Percentiles rank a stretch among this genome's conserved stretches.
phyloP scores from a whole-genome alignment of 179 eudicot genomes.

The Carnegiea gigantea region DNA sequence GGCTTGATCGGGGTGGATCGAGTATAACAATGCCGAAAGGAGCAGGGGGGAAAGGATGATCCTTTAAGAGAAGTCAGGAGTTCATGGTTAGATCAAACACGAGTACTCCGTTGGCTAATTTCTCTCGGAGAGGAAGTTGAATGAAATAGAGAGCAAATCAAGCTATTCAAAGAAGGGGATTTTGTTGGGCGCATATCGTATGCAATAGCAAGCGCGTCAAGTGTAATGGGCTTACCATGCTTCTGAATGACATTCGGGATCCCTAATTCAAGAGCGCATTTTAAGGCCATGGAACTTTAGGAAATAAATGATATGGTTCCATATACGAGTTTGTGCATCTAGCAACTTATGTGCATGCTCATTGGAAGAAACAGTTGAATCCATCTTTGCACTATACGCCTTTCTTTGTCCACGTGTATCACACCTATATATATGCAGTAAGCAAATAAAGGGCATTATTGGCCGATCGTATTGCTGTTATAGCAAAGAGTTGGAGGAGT shows the following conservation, averaged over 20 bases:
- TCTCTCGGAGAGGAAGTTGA: constrained; percentile 24
- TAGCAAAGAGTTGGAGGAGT: too few species aligned
- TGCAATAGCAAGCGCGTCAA: constrained; percentile 20
- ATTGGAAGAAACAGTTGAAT: background rate
- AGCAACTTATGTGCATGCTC: constrained; percentile 22
- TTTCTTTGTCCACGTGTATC: too few species aligned
- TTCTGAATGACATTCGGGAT: constrained; percentile 33
- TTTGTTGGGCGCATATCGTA: constrained; percentile 29
- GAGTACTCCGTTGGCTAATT: background rate
- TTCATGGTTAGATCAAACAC: constrained; percentile 14
- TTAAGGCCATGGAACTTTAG: constrained; percentile 29
- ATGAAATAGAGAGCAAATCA: constrained; percentile 32
- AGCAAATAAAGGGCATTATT: too few species aligned
- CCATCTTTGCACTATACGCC: too few species aligned
- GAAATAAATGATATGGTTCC: constrained; percentile 27
- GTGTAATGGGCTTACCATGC: constrained; percentile 35
- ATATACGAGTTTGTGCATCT: constrained; percentile 39
- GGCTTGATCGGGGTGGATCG: background rate
- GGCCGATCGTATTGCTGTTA: too few species aligned
- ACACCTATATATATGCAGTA: too few species aligned
- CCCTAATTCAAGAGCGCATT: background rate
- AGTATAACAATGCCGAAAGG: constrained; percentile 7
- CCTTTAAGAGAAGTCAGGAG: constrained; percentile 19
- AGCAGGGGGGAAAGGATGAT: constrained; percentile 13
- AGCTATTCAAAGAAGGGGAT: constrained; percentile 15